phyloP scores from a whole-genome alignment of 306 rosid genomes.

The Fragaria nilgerrensis region DNA sequence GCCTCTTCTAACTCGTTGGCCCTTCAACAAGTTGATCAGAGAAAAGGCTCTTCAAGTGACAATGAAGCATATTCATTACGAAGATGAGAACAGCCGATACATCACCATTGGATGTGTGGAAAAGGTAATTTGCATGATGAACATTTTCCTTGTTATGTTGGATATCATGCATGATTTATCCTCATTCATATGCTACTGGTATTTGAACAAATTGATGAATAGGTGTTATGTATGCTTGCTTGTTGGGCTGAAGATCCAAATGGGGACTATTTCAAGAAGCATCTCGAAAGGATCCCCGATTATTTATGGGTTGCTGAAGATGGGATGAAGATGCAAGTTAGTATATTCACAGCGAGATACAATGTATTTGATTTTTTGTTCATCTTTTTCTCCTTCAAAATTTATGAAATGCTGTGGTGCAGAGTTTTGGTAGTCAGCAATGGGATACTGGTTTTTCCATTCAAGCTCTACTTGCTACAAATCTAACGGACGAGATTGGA shows the following conservation, averaged over 20 bases:
- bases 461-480: constrained; percentile 65
- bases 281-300: constrained; percentile 68
- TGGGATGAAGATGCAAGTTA: constrained; percentile 73
- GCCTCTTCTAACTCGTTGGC: constrained; percentile 76
- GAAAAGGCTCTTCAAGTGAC: constrained; percentile 58
- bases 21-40: constrained; percentile 52
- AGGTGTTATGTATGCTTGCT: constrained; percentile 68
- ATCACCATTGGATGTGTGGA: constrained; percentile 58
- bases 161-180: neutral
- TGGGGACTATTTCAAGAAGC: constrained; percentile 65
- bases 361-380: neutral
- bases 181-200: neutral
- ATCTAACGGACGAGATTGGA: constrained; percentile 49
- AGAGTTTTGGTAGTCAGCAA: constrained; percentile 69
- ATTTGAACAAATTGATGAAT: neutral
- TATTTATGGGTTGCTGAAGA: constrained; percentile 73
- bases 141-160: neutral
- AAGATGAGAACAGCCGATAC: constrained; percentile 66
- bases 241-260: constrained; percentile 83
- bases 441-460: constrained; percentile 66
- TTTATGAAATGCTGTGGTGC: neutral
- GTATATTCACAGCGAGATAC: neutral
- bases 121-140: constrained; percentile 35
- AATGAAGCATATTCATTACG: constrained; percentile 80
- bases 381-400: neutral